Evolutionary conservation across 345 rosid species (phyloP).

Genomic region (Gossypium arboreum): DNA sequence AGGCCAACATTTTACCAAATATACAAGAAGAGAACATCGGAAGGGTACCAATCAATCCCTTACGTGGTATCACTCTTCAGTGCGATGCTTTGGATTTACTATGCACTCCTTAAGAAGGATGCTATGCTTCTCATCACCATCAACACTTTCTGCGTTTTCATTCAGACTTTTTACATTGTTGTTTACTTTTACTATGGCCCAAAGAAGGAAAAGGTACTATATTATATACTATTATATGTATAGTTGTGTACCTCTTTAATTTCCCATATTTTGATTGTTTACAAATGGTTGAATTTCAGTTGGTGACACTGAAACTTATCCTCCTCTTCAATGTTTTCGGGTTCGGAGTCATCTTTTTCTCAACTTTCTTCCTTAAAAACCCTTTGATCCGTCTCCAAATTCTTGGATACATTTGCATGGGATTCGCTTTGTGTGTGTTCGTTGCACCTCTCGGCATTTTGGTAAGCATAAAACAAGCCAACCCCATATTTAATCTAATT

Average conservation of each 20-base stretch:
- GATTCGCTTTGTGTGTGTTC: slow-evolving; percentile 59
- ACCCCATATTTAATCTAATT: background rate
- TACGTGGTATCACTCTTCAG: slow-evolving; percentile 62
- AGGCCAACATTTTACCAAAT: slow-evolving; percentile 35
- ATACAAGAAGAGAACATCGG: slow-evolving; percentile 58
- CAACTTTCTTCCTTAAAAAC: slow-evolving; percentile 40
- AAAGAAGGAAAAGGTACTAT: slow-evolving; percentile 45
- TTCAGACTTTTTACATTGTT: slow-evolving; percentile 46
- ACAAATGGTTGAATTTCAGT: slow-evolving; percentile 31
- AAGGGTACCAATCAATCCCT: slow-evolving; percentile 76
- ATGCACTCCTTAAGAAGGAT: slow-evolving; percentile 45
- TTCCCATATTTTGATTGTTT: background rate
- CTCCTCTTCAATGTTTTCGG: slow-evolving; percentile 50
- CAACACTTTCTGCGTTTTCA: slow-evolving; percentile 40
- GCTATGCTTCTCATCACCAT: slow-evolving; percentile 53
- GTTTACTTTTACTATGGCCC: slow-evolving; percentile 57
- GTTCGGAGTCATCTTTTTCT: slow-evolving; percentile 45
- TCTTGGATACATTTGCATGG: slow-evolving; percentile 78
- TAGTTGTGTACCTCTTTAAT: background rate
- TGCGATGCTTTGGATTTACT: slow-evolving; percentile 75
- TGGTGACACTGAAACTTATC: slow-evolving; percentile 41
- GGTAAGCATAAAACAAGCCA: slow-evolving; percentile 31
- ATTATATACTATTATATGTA: too few relatives aligned
- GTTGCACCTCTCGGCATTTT: slow-evolving; percentile 80
- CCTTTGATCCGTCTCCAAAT: slow-evolving; percentile 37